phyloP scores from a whole-genome alignment of 2,329 filamentous ascomycete species.

The Alternaria ventricosa region DNA sequence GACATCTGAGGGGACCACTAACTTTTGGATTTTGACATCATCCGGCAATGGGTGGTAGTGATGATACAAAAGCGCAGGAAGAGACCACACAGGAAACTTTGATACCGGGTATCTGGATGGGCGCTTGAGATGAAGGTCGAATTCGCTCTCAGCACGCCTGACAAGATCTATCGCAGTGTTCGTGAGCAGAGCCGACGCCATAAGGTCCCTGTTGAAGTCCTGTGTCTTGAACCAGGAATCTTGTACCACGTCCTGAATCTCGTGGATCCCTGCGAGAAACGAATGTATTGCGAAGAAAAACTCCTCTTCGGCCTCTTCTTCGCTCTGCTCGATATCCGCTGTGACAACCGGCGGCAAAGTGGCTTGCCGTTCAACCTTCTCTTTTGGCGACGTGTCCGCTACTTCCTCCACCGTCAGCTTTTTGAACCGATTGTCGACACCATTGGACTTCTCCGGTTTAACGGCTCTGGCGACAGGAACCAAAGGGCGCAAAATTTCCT shows the following conservation, averaged over 20 bases:
- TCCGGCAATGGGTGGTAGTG: neutral
- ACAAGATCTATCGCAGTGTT: neutral
- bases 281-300: neutral
- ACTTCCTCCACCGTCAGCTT: neutral
- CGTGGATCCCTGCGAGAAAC: neutral
- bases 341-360: neutral
- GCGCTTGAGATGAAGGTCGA: neutral
- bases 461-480: neutral
- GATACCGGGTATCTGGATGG: neutral
- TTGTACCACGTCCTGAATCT: neutral
- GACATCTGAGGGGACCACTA: neutral
- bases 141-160: neutral
- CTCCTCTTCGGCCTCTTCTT: neutral
- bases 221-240: neutral
- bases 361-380: neutral
- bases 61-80: neutral
- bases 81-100: neutral
- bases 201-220: neutral
- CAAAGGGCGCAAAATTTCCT: neutral
- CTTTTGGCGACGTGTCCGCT: neutral
- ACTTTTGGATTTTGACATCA: neutral
- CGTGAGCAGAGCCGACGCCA: neutral
- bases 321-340: neutral
- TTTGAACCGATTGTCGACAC: neutral
- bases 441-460: neutral